Percentiles rank a stretch among this genome's conserved stretches.
Evolutionary conservation across 306 rosid species (phyloP).

Genomic region (Quercus robur): DNA sequence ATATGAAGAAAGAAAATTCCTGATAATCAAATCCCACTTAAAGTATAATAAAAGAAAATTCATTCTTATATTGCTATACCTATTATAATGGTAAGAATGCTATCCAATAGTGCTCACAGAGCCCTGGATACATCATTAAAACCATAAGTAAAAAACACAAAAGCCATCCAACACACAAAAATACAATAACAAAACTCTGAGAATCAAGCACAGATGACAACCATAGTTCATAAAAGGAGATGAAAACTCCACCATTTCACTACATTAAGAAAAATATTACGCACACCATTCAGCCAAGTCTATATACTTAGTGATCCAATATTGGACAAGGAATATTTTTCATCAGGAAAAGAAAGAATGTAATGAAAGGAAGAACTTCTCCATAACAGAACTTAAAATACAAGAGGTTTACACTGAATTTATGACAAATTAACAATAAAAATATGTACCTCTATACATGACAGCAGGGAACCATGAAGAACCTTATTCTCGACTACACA

Average conservation of each 20-base stretch:
- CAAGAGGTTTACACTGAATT: background rate
- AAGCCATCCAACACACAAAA: background rate
- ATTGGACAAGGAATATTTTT: background rate
- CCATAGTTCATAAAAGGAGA: background rate
- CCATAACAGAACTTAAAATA: background rate
- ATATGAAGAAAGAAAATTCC: background rate
- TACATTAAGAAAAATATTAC: background rate
- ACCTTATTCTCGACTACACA: slow-evolving; percentile 95
- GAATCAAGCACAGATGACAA: background rate
- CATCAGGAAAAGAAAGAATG: background rate
- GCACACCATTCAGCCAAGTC: background rate
- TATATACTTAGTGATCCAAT: background rate
- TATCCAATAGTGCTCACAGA: background rate
- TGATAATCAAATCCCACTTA: background rate
- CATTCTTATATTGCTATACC: background rate
- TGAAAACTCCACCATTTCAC: background rate
- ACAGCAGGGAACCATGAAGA: slow-evolving; percentile 70
- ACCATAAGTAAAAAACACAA: background rate
- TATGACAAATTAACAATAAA: background rate
- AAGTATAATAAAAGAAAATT: background rate
- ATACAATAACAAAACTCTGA: background rate
- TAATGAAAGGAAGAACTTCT: slow-evolving; percentile 1
- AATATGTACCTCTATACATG: slow-evolving; percentile 68
- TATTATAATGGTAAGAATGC: background rate
- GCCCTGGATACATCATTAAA: too few relatives aligned